Base-by-base conservation (phyloP, 352 stramenopile species). In the Peronospora destructor region DNA sequence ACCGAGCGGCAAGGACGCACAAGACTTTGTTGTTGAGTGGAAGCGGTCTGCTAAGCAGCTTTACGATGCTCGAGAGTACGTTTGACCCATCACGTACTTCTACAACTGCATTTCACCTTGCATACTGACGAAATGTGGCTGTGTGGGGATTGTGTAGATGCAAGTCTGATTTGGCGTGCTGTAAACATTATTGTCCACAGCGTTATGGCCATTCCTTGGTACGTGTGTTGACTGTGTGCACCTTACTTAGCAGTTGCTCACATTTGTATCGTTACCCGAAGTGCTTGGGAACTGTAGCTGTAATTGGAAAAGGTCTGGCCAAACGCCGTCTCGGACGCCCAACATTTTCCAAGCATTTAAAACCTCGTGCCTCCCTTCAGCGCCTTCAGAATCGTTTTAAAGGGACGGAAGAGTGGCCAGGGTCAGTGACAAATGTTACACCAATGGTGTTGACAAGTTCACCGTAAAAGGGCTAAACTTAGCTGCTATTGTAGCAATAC, bases 131-230 rank as follows among this genome's bases (percentile, higher is more conserved):
- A 43, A 26, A 44, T 1, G 19, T 28, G 13, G 14, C 35, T 34
- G n/a, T 38, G 45, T 30, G 6, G 26, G 28, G 7, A 41, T 51
- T 41, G 28, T 35, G 36, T 38, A 87, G 77, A 47, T 86, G 77
- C 49, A 50, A 50, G 10, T 90, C 77, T 32, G 71, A 53, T 17
- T 40, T 71, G 19, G 33, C 56, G 9, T 65, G 59, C 1, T 90
- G 78, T 36, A 34, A 68, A n/a, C 49, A 84, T 51, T 84, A 82
- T 38, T 93, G 78, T 49, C 71, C 76, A 7, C 82, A 93, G 39
- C 65, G 68, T 5, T 64, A 40, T 8, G 82, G 82, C 2, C 68
- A 85, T 44, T 83, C 68, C 0, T 60, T 92, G 58, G 77, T 88
- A 77, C 32, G 72, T 64, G 26, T 36, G 25, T 16, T 59, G 28